Conservation (phyloP, 805 yeast species). For the Hanseniaspora lachancei region DNA sequence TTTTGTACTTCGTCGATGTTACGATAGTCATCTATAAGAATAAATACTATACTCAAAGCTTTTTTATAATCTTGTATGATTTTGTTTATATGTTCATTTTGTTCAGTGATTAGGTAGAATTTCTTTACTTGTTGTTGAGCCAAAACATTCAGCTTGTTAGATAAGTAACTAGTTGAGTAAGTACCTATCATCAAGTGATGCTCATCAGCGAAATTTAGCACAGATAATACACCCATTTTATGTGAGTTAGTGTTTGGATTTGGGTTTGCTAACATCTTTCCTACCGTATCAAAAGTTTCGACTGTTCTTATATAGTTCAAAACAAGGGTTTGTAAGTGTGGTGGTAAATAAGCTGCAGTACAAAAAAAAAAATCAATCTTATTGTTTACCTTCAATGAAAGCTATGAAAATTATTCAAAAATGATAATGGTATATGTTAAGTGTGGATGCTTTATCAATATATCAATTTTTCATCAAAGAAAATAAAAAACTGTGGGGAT, state of each 20-base stretch:
- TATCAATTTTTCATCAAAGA: background rate
- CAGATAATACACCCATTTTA: slow-evolving; percentile 12
- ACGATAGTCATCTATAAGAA: slow-evolving; percentile 19
- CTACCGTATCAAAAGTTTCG: background rate
- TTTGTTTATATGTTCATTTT: slow-evolving; percentile 20
- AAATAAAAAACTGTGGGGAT: background rate
- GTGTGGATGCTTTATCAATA: no score
- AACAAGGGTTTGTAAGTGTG: background rate
- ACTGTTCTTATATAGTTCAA: no score
- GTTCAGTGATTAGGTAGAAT: background rate
- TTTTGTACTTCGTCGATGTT: background rate
- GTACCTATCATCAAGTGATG: slow-evolving; percentile 9
- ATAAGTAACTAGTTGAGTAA: slow-evolving; percentile 5
- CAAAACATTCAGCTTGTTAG: slow-evolving; percentile 2
- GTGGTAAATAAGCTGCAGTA: background rate
- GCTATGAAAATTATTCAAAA: no score
- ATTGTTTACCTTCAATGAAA: no score
- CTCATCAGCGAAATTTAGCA: slow-evolving; percentile 4
- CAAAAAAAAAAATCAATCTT: no score
- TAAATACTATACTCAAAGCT: slow-evolving; percentile 20
- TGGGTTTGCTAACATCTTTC: no score
- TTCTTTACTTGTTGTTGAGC: background rate
- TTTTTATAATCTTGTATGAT: slow-evolving; percentile 15
- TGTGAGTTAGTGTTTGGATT: background rate
- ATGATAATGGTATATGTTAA: no score